Conservation (phyloP, 2,329 filamentous ascomycete genomes). For the Hirsutella thompsonii region DNA sequence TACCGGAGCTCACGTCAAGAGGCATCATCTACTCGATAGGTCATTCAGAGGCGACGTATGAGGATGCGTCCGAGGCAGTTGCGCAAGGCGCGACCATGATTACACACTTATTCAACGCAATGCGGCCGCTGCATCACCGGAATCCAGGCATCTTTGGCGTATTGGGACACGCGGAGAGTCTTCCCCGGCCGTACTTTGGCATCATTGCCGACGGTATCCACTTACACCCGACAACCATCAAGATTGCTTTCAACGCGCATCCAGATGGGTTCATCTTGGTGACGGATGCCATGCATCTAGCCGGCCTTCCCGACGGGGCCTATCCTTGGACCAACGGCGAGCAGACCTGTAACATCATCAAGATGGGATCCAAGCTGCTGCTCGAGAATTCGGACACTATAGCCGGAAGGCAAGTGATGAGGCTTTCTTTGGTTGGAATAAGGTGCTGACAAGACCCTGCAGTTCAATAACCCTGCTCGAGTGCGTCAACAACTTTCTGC, state of each 20-base stretch:
- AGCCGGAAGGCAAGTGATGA: constrained; percentile 61
- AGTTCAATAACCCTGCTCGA: constrained; percentile 64
- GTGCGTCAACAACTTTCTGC: constrained; percentile 70
- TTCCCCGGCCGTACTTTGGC: constrained; percentile 64
- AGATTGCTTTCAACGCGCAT: constrained; percentile 79
- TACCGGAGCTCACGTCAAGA: constrained; percentile 49
- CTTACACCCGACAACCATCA: constrained; percentile 75
- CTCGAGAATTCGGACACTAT: constrained; percentile 70
- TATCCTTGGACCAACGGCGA: constrained; percentile 78
- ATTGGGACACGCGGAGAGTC: constrained; percentile 51
- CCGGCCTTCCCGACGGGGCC: constrained; percentile 69
- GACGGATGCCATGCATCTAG: constrained; percentile 83
- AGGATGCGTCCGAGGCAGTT: constrained; percentile 61
- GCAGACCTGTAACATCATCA: constrained; percentile 45
- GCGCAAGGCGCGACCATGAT: constrained; percentile 75
- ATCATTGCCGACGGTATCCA: constrained; percentile 88
- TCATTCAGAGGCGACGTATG: constrained; percentile 78
- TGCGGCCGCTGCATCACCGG: constrained; percentile 80
- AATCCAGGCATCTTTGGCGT: constrained; percentile 86
- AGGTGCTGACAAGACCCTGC: too few species aligned
- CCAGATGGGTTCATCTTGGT: constrained; percentile 78
- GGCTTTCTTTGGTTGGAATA: too few species aligned
- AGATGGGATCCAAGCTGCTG: constrained; percentile 59
- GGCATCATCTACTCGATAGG: constrained; percentile 71
- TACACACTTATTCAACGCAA: constrained; percentile 89